Evolutionary conservation across 768 basidiomycete species (phyloP), one percentile per base, ranked within the genome.

Genomic region (Russula olivacea): DNA sequence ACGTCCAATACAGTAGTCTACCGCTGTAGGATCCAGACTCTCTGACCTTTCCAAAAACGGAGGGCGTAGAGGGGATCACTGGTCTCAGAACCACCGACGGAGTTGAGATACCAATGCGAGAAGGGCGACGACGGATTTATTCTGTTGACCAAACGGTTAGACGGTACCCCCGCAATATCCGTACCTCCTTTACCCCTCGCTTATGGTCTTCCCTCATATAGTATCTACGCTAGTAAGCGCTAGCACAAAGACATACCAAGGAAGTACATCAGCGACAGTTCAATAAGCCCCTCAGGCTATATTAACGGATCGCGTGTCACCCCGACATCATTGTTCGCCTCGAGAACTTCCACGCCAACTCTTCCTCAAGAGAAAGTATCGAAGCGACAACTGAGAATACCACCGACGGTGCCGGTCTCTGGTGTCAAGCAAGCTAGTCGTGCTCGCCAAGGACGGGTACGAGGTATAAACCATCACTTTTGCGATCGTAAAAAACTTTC

Each of bases 141-240:
- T 80, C 82, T 84, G 84, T 8, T 81, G 7, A 17, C 85, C 4
- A 86, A 87, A 71, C 85, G 81, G 82, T 83, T 88, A 66, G 86
- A 87, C 79, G 81, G 82, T 82, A 62, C 21, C 41, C 21, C 41
- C 14, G 6, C 34, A n/a, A 8, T 17, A 47, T 19, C 10, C n/a
- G 12, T 48, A 38, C 32, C 12, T 19, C n/a, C 36, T 19, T 17
- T 21, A 3, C 14, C 14, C n/a, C 19, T 34, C 9, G 11, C 43
- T 23, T 11, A 21, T 34, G 8, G 38, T 52, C 12, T 15, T 36
- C 32, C 36, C 55, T 17, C 5, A 8, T 15, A 25, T 61, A 82
- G 85, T n/a, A 79, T 83, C 23, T 84, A 82, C 68, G 81, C 78
- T 65, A 80, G 82, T 80, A 52, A 64, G 75, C 52, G 6, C 43